Percentiles rank a stretch among this genome's conserved stretches.
Evolutionary conservation across 257 asterid species (phyloP).

Genomic region (Jacaranda copaia): DNA sequence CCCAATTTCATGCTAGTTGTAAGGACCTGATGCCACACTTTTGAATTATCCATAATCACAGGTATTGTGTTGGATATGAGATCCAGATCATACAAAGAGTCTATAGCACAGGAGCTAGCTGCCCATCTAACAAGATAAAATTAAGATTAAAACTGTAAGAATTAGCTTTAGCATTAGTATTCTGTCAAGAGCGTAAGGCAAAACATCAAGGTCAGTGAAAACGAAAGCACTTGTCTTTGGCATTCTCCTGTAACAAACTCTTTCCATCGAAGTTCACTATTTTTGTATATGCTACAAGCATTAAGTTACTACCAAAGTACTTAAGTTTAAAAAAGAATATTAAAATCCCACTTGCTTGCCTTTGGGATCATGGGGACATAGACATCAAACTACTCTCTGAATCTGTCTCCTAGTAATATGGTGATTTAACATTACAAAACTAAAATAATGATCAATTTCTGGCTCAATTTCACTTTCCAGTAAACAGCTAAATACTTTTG

Average conservation of each 20-base stretch:
- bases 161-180: neutral
- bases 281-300: neutral
- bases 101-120: slow-evolving; percentile 75
- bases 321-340: neutral
- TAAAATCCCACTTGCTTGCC: neutral
- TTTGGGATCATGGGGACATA: neutral
- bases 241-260: slow-evolving; percentile 4
- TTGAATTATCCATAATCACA: slow-evolving; percentile 86
- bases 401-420: neutral
- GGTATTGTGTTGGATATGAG: slow-evolving; percentile 79
- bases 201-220: neutral
- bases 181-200: no score
- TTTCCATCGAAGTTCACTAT: neutral
- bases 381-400: slow-evolving; percentile 6
- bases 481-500: neutral
- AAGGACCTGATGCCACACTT: slow-evolving; percentile 84
- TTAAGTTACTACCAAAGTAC: slow-evolving; percentile 5
- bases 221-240: neutral
- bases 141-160: neutral
- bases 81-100: slow-evolving; percentile 84
- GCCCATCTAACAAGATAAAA: slow-evolving; percentile 68
- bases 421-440: neutral
- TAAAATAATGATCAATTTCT: neutral
- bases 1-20: slow-evolving; percentile 93
- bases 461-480: slow-evolving; percentile 21